phyloP scores from a whole-genome alignment of 768 basidiomycete genomes.

The Crassisporium funariophilum region DNA sequence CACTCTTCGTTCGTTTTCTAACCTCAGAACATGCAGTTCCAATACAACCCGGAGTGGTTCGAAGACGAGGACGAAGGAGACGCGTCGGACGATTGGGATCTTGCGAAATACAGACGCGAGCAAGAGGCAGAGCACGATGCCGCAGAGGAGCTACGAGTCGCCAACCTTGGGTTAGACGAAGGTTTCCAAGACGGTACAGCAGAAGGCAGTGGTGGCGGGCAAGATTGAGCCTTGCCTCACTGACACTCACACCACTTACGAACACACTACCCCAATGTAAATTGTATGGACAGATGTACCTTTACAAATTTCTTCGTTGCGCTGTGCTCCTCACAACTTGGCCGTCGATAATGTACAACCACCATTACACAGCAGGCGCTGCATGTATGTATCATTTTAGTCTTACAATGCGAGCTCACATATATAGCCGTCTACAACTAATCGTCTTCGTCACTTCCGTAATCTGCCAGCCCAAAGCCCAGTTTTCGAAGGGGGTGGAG shows the following conservation, averaged over 20 bases:
- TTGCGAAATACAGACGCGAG: constrained; percentile 60
- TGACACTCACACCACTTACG: too few species aligned
- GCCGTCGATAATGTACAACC: too few species aligned
- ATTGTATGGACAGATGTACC: too few species aligned
- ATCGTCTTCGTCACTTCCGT: constrained; percentile 74
- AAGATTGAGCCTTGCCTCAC: too few species aligned
- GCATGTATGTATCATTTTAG: neutral
- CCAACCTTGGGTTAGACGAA: constrained; percentile 40
- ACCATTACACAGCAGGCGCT: neutral
- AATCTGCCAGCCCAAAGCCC: constrained; percentile 70
- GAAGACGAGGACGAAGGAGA: constrained; percentile 68
- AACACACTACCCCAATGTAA: too few species aligned
- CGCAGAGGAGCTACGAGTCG: constrained; percentile 56
- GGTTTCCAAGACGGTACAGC: constrained; percentile 29
- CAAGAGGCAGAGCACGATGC: constrained; percentile 61
- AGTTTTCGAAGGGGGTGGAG: constrained; percentile 34
- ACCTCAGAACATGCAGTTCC: constrained; percentile 57
- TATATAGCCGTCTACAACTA: too few species aligned
- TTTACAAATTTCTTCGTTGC: too few species aligned
- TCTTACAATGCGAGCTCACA: too few species aligned
- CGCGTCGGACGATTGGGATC: constrained; percentile 57
- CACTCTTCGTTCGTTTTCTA: constrained; percentile 1
- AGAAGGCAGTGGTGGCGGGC: constrained; percentile 33
- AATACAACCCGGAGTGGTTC: constrained; percentile 96
- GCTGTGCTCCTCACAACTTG: too few species aligned